phyloP scores from a whole-genome alignment of 78 protist species.

The Creolimax fragrantissima region DNA sequence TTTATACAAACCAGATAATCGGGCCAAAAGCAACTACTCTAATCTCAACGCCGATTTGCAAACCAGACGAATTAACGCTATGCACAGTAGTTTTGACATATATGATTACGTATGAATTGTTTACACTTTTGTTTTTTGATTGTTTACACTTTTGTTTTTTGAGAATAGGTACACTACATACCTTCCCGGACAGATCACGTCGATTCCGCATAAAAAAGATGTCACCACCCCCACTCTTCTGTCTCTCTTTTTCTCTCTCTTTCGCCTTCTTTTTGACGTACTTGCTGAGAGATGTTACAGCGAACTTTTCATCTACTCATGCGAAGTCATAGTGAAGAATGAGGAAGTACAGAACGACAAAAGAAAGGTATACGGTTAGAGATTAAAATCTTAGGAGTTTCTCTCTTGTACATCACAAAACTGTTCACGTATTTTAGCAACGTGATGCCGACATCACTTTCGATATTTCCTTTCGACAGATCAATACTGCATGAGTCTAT shows the following conservation, averaged over 20 bases:
- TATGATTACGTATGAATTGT: no score
- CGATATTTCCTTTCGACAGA: no score
- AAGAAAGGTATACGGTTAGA: neutral
- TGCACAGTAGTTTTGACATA: no score
- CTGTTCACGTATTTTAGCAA: neutral
- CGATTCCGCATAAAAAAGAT: slow-evolving; percentile 1
- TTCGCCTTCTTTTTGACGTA: neutral
- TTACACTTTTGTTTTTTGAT: no score
- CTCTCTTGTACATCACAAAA: neutral
- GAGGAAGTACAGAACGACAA: neutral
- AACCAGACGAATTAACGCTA: no score
- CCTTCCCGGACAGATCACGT: slow-evolving; percentile 3
- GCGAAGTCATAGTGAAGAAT: no score
- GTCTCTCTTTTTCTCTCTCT: neutral
- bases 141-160: no score
- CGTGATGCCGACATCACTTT: neutral
- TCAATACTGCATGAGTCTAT: no score
- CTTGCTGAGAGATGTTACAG: neutral
- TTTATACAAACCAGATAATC: no score
- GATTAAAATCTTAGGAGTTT: neutral
- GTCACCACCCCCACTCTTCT: slow-evolving; percentile 16
- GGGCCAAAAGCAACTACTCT: no score
- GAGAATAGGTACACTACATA: no score
- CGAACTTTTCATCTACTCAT: neutral
- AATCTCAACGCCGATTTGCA: no score